These are phyloP conservation scores for Chloranthus sessilifolius DNA, from an alignment of 164 flowering plant species.

Conservation along the genomic window DNA sequence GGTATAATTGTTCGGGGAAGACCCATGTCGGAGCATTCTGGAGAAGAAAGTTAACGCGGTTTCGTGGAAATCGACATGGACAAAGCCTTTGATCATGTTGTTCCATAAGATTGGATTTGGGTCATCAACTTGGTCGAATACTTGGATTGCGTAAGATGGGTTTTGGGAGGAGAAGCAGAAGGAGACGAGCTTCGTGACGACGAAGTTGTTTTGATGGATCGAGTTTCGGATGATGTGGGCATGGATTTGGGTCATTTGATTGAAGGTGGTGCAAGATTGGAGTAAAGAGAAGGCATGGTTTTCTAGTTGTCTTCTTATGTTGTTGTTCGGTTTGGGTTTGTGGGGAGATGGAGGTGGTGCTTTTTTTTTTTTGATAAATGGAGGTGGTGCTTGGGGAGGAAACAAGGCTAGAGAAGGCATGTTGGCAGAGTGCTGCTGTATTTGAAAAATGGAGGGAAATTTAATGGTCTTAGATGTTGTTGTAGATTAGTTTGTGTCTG, in stretches of 20 bases:
- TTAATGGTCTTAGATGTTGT: too few relatives aligned
- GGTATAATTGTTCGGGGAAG: slow-evolving; percentile 11
- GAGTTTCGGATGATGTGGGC: slow-evolving; percentile 14
- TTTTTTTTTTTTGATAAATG: too few relatives aligned
- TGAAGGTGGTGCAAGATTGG: slow-evolving; percentile 13
- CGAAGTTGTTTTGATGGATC: slow-evolving; percentile 17
- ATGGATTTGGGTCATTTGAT: slow-evolving; percentile 15
- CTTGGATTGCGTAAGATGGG: slow-evolving; percentile 11
- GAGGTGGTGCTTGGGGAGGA: too few relatives aligned
- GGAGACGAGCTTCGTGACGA: slow-evolving; percentile 14
- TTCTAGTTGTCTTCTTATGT: slow-evolving; percentile 7
- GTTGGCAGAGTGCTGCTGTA: too few relatives aligned
- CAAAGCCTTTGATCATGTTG: slow-evolving; percentile 13
- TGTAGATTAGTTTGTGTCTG: too few relatives aligned
- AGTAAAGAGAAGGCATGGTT: slow-evolving; percentile 18
- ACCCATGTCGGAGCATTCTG: slow-evolving; percentile 9
- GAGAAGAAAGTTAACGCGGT: slow-evolving; percentile 6
- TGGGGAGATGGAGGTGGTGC: not conserved
- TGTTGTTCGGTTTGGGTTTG: not conserved
- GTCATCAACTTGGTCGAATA: slow-evolving; percentile 9
- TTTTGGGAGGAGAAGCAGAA: slow-evolving; percentile 3
- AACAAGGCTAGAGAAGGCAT: too few relatives aligned
- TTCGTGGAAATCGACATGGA: not conserved
- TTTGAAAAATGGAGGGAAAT: too few relatives aligned
- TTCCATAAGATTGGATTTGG: slow-evolving; percentile 14